These are phyloP conservation scores for Madurella fahalii DNA, from an alignment of 2,329 filamentous ascomycete genomes.

Conservation along the genomic window DNA sequence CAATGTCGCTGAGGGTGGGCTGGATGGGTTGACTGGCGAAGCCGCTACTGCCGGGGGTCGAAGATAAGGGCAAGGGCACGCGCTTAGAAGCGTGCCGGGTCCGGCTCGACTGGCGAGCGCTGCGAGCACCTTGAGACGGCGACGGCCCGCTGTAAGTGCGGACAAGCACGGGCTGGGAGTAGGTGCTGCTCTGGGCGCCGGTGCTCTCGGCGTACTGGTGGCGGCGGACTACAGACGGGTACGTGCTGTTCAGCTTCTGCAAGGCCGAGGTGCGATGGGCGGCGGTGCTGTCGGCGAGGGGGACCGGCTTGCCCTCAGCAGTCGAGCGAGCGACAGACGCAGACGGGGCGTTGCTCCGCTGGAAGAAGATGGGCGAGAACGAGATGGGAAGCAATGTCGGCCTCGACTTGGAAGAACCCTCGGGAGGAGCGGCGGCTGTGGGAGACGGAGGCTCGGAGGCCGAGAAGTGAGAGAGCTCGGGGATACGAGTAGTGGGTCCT, in stretches of 20 bases:
- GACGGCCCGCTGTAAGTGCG: slow-evolving; percentile 56
- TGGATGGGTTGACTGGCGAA: slow-evolving; percentile 25
- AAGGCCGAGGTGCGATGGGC: slow-evolving; percentile 57
- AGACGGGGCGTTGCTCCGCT: slow-evolving; percentile 45
- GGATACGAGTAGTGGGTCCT: slow-evolving; percentile 2
- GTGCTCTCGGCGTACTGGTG: slow-evolving; percentile 55
- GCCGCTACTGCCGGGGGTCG: slow-evolving; percentile 21
- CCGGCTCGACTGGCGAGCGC: slow-evolving; percentile 25
- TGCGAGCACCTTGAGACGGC: slow-evolving; percentile 31
- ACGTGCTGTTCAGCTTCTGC: slow-evolving; percentile 55
- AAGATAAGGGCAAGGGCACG: slow-evolving; percentile 28
- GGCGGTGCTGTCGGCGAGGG: slow-evolving; percentile 52
- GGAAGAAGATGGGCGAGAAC: slow-evolving; percentile 46
- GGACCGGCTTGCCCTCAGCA: slow-evolving; percentile 53
- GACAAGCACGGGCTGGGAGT: slow-evolving; percentile 63
- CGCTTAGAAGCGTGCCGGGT: slow-evolving; percentile 31
- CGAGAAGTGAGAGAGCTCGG: slow-evolving; percentile 1
- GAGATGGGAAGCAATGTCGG: slow-evolving; percentile 43
- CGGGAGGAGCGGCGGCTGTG: slow-evolving; percentile 10
- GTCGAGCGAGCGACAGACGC: slow-evolving; percentile 51
- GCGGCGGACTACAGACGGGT: slow-evolving; percentile 43
- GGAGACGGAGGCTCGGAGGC: slow-evolving; percentile 22
- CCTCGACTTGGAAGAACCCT: slow-evolving; percentile 23
- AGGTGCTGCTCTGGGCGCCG: slow-evolving; percentile 54
- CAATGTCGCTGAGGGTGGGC: slow-evolving; percentile 24